Percentiles rank a stretch among this genome's conserved stretches.
phyloP scores from a whole-genome alignment of 1,284 basidiomycete species.

The Boletus mariae region DNA sequence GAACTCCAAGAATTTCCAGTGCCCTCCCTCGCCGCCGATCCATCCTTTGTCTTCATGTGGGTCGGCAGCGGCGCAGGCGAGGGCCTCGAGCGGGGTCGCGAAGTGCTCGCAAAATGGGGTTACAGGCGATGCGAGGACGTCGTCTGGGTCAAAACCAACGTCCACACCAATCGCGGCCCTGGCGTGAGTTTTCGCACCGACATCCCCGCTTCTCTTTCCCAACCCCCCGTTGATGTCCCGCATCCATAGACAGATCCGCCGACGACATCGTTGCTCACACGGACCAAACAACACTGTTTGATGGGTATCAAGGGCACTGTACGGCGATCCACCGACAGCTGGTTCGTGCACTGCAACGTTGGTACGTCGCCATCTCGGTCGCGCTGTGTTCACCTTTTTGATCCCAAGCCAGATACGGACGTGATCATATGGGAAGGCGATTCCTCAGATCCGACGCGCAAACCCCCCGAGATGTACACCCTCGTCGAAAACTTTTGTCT shows the following conservation, averaged over 20 bases:
- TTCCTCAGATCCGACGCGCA: slow-evolving; percentile 69
- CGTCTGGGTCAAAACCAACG: slow-evolving; percentile 94
- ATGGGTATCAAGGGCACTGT: slow-evolving; percentile 99
- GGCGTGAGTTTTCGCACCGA: slow-evolving; percentile 49
- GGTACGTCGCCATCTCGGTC: slow-evolving; percentile 39
- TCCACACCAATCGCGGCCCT: slow-evolving; percentile 62
- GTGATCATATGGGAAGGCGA: slow-evolving; percentile 95
- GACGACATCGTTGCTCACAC: slow-evolving; percentile 78
- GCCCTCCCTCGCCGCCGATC: slow-evolving; percentile 83
- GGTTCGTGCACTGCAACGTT: slow-evolving; percentile 98
- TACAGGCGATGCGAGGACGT: slow-evolving; percentile 96
- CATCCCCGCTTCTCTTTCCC: neutral
- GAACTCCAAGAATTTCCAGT: slow-evolving; percentile 80
- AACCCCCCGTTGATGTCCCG: slow-evolving; percentile 6
- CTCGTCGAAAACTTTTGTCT: slow-evolving; percentile 98
- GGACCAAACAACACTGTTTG: slow-evolving; percentile 93
- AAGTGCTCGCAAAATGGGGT: slow-evolving; percentile 91
- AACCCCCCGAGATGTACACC: slow-evolving; percentile 94
- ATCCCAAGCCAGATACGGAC: slow-evolving; percentile 73
- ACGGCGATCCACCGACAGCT: slow-evolving; percentile 85
- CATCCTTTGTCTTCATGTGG: slow-evolving; percentile 95
- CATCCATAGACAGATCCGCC: slow-evolving; percentile 67
- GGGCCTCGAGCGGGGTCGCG: slow-evolving; percentile 89
- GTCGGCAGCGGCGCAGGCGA: slow-evolving; percentile 89
- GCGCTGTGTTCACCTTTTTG: slow-evolving; percentile 1